Evolutionary conservation across 805 yeast species (phyloP).

Genomic region (Schwanniomyces vanrijiae): DNA sequence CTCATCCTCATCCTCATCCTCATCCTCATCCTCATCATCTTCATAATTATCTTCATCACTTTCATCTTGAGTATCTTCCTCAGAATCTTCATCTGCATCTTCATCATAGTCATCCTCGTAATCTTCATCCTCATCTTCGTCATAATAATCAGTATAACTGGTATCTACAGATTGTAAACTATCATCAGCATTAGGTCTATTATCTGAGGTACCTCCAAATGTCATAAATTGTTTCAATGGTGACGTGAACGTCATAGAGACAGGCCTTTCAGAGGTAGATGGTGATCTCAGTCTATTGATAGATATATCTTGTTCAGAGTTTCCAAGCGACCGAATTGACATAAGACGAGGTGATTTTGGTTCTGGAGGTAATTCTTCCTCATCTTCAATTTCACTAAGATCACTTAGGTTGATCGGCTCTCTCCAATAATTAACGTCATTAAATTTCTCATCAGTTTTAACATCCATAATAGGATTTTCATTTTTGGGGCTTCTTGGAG

Average conservation of each 20-base stretch:
- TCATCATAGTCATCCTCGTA: conserved; percentile 25
- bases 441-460: conserved; percentile 60
- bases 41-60: conserved; percentile 13
- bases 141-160: conserved; percentile 15
- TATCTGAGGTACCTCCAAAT: conserved; percentile 23
- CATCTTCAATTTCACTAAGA: conserved; percentile 44
- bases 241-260: conserved; percentile 36
- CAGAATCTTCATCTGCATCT: conserved; percentile 26
- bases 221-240: conserved; percentile 43
- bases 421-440: conserved; percentile 92
- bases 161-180: conserved; percentile 11
- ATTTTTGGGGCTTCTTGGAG: conserved; percentile 19
- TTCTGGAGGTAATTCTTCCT: conserved; percentile 12
- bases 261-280: conserved; percentile 27
- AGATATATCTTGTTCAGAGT: conserved; percentile 1
- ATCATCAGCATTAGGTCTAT: conserved; percentile 3
- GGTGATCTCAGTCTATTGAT: conserved; percentile 1
- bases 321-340: conserved; percentile 7
- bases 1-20: conserved; percentile 15
- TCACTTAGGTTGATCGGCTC: conserved; percentile 72
- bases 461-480: conserved; percentile 25
- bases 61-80: conserved; percentile 14
- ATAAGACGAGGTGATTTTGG: conserved; percentile 18
- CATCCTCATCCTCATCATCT: conserved; percentile 14
- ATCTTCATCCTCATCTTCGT: conserved; percentile 18